Conservation (phyloP, 257 asterid species). For the Salvia rosmarinus region DNA sequence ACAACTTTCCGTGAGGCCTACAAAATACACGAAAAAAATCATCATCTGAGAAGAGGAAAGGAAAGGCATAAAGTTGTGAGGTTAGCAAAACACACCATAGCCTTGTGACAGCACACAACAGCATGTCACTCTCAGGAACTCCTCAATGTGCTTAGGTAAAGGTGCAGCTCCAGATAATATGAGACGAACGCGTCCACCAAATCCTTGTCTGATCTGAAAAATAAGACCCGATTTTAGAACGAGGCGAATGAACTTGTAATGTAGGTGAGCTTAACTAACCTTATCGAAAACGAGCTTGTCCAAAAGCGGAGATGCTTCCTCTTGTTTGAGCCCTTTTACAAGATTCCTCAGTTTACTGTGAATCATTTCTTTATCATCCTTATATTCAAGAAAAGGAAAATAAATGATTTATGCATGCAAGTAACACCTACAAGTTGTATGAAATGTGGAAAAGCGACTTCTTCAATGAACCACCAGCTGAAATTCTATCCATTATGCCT, state of each 20-base stretch:
- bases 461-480: slow-evolving; percentile 76
- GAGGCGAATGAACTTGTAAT: neutral
- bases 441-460: slow-evolving; percentile 76
- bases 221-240: neutral
- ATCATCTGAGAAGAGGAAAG: neutral
- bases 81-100: slow-evolving; percentile 55
- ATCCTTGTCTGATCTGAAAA: slow-evolving; percentile 75
- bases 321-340: slow-evolving; percentile 77
- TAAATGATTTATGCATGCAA: neutral
- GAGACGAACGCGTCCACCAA: slow-evolving; percentile 93
- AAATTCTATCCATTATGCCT: slow-evolving; percentile 76
- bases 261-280: slow-evolving; percentile 41
- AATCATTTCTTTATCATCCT: neutral
- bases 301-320: slow-evolving; percentile 84
- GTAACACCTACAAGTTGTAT: slow-evolving; percentile 68
- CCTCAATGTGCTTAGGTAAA: slow-evolving; percentile 80
- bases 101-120: slow-evolving; percentile 84
- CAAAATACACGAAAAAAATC: neutral
- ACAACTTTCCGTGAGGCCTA: slow-evolving; percentile 89
- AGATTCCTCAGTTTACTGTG: slow-evolving; percentile 81
- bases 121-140: slow-evolving; percentile 87
- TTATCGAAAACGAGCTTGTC: slow-evolving; percentile 86
- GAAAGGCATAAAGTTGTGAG: neutral
- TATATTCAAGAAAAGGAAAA: neutral
- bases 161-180: slow-evolving; percentile 97